Percentiles rank a stretch among this genome's conserved stretches.
Evolutionary conservation across 257 asterid species (phyloP).

Genomic region (Thymus quinquecostatus): DNA sequence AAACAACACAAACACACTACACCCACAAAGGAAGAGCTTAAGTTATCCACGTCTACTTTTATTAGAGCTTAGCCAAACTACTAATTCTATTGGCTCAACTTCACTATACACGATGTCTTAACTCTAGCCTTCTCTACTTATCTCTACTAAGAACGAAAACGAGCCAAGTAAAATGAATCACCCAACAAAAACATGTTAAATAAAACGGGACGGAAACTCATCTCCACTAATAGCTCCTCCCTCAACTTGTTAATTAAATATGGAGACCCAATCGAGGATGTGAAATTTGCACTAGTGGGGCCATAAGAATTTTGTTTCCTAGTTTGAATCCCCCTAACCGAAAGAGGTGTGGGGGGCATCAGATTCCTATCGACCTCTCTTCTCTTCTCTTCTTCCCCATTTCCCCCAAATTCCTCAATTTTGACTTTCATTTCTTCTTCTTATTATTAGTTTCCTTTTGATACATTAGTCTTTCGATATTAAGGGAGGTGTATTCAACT

Average conservation of each 20-base stretch:
- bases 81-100: too few species aligned
- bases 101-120: too few species aligned
- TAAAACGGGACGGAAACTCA: not conserved
- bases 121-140: too few species aligned
- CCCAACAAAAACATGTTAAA: too few species aligned
- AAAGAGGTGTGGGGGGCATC: constrained; percentile 21
- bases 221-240: not conserved
- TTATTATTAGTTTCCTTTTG: constrained; percentile 1
- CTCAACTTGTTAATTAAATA: not conserved
- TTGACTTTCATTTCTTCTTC: not conserved
- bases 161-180: too few species aligned
- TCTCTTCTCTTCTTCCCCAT: not conserved
- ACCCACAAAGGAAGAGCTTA: not conserved
- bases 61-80: too few species aligned
- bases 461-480: not conserved
- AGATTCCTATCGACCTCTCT: constrained; percentile 27
- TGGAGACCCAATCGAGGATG: not conserved
- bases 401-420: constrained; percentile 5
- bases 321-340: constrained; percentile 22
- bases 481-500: too few species aligned
- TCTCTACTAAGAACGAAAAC: too few species aligned
- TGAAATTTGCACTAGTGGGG: not conserved
- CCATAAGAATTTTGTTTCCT: constrained; percentile 12
- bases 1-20: not conserved
- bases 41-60: not conserved